Evolutionary conservation across 768 basidiomycete species (phyloP).

Genomic region (Macrolepiota albuminosa): DNA sequence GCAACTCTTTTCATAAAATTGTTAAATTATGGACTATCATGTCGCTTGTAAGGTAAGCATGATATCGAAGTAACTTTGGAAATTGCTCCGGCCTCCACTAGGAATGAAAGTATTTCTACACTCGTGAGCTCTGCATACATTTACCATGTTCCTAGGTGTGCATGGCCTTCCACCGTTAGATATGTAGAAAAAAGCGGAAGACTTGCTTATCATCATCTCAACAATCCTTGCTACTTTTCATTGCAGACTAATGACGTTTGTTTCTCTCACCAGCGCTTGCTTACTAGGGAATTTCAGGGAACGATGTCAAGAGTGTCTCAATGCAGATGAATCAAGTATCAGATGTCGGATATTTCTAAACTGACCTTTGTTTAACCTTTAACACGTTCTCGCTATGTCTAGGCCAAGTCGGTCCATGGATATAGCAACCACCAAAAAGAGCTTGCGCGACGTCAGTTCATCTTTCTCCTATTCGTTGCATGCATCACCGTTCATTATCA

Average conservation of each 20-base stretch:
- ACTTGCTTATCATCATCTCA: background rate
- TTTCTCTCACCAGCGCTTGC: background rate
- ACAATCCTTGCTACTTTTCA: background rate
- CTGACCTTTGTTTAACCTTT: background rate
- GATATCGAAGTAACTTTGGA: background rate
- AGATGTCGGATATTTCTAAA: background rate
- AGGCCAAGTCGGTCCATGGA: background rate
- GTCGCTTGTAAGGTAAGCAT: too few species aligned
- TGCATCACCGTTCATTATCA: background rate
- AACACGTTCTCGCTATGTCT: background rate
- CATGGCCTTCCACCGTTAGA: background rate
- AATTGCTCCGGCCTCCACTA: background rate
- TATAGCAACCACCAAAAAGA: background rate
- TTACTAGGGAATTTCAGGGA: background rate
- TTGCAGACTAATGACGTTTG: background rate
- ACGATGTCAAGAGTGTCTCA: background rate
- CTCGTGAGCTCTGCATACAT: too few species aligned
- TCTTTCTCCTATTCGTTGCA: background rate
- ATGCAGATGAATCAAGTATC: background rate
- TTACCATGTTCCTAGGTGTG: background rate
- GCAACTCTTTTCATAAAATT: background rate
- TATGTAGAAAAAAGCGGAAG: background rate
- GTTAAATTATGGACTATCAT: too few species aligned
- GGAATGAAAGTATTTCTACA: background rate
- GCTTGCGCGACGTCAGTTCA: background rate